Conservation (phyloP, 495 filamentous ascomycete species). For the Cercophora newfieldiana region DNA sequence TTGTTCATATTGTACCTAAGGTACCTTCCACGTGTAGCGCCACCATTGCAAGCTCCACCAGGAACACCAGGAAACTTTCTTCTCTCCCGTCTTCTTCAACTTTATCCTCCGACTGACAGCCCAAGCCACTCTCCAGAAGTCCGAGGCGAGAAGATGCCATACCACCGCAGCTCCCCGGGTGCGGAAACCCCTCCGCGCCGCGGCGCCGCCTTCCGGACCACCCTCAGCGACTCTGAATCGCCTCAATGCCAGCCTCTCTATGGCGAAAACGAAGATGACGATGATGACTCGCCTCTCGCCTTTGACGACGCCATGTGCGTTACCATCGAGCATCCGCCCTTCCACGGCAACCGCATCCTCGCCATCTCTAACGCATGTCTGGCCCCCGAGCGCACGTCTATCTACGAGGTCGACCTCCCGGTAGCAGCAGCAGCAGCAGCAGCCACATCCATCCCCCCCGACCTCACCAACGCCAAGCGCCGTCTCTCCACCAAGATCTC, state of each 20-base stretch:
- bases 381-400: not conserved
- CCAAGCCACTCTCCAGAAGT: not conserved
- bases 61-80: too few relatives aligned
- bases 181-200: not conserved
- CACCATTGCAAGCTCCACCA: too few relatives aligned
- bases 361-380: not conserved
- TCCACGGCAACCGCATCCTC: not conserved
- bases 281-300: not conserved
- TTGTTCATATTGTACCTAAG: too few relatives aligned
- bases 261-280: not conserved
- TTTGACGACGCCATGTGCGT: conserved; percentile 1
- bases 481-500: not conserved
- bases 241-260: not conserved
- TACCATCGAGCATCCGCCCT: not conserved
- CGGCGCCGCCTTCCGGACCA: not conserved
- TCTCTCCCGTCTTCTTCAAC: not conserved
- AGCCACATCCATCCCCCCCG: not conserved
- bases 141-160: not conserved
- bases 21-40: too few relatives aligned
- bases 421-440: not conserved
- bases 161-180: not conserved
- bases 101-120: not conserved
- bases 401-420: not conserved
- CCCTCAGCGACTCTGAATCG: not conserved
- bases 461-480: not conserved